A percentile compares a stretch with the other conserved stretches of the same genome.
These are phyloP conservation scores for Lactarius indigo DNA, from an alignment of 768 basidiomycete genomes.

Conservation along the genomic window DNA sequence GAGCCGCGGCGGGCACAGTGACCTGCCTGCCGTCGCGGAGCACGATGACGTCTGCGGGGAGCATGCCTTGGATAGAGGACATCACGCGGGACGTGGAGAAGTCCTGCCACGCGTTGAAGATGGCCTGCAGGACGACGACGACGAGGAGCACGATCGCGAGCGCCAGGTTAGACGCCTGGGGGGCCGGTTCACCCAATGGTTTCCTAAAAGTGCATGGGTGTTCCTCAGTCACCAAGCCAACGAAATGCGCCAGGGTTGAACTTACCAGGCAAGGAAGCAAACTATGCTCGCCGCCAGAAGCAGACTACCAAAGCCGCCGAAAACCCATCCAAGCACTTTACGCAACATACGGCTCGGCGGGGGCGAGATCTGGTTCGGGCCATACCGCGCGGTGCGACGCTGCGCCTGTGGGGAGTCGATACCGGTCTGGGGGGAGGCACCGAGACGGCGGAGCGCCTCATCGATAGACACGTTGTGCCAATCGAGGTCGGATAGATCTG, in stretches of 20 bases:
- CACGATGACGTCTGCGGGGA: conserved; percentile 61
- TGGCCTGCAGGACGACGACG: conserved; percentile 38
- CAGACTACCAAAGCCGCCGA: conserved; percentile 51
- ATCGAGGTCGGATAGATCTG: conserved; percentile 21
- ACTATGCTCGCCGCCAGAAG: conserved; percentile 46
- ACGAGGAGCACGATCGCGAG: conserved; percentile 54
- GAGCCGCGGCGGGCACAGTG: conserved; percentile 54
- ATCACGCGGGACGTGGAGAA: conserved; percentile 56
- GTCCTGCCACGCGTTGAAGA: conserved; percentile 52
- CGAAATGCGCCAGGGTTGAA: background rate
- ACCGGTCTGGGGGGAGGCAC: conserved; percentile 43
- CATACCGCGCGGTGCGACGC: conserved; percentile 42
- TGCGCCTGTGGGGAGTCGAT: conserved; percentile 47
- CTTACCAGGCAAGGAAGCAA: conserved; percentile 51
- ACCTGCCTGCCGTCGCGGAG: conserved; percentile 46
- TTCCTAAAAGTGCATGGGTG: conserved; percentile 36
- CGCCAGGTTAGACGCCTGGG: conserved; percentile 53
- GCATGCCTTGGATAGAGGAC: conserved; percentile 61
- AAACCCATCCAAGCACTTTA: conserved; percentile 49
- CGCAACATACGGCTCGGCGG: conserved; percentile 42
- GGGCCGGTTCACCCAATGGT: conserved; percentile 55
- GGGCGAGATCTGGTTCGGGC: conserved; percentile 50
- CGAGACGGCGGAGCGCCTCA: conserved; percentile 30
- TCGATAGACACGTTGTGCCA: conserved; percentile 21
- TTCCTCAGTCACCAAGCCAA: background rate